Evolutionary conservation across 352 stramenopile species (phyloP).

Genomic region (Discostella stelligera): DNA sequence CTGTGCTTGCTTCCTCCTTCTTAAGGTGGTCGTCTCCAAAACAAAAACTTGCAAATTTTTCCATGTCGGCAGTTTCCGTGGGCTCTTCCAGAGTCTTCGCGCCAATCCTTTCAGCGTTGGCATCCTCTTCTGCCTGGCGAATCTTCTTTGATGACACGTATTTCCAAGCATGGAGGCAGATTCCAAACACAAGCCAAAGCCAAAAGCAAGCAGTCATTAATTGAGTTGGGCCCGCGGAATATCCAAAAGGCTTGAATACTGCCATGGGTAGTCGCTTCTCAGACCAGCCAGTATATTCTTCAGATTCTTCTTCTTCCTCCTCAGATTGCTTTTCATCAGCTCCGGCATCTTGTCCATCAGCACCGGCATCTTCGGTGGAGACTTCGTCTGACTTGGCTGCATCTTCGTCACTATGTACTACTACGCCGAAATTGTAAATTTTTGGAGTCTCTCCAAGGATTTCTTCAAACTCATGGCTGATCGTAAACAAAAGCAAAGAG

Average conservation of each 20-base stretch:
- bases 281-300: conserved; percentile 41
- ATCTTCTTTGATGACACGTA: conserved; percentile 49
- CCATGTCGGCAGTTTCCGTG: not conserved
- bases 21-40: not conserved
- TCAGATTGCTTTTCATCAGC: not conserved
- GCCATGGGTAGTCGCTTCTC: conserved; percentile 67
- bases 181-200: conserved; percentile 54
- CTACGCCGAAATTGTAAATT: conserved; percentile 50
- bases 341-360: conserved; percentile 3
- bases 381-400: not conserved
- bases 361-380: not conserved
- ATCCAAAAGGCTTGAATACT: conserved; percentile 76
- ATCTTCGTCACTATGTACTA: not conserved
- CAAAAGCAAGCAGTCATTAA: conserved; percentile 68
- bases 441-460: conserved; percentile 55
- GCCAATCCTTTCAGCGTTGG: conserved; percentile 16
- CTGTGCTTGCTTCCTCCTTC: conserved; percentile 5
- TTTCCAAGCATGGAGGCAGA: conserved; percentile 56
- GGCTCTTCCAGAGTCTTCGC: conserved; percentile 14
- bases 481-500: not conserved
- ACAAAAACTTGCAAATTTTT: no score
- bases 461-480: conserved; percentile 66
- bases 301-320: not conserved
- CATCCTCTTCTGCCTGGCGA: conserved; percentile 31
- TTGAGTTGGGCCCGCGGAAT: conserved; percentile 64